These are phyloP conservation scores for Fusarium setosum DNA, from an alignment of 2,329 filamentous ascomycete species.

Conservation along the genomic window DNA sequence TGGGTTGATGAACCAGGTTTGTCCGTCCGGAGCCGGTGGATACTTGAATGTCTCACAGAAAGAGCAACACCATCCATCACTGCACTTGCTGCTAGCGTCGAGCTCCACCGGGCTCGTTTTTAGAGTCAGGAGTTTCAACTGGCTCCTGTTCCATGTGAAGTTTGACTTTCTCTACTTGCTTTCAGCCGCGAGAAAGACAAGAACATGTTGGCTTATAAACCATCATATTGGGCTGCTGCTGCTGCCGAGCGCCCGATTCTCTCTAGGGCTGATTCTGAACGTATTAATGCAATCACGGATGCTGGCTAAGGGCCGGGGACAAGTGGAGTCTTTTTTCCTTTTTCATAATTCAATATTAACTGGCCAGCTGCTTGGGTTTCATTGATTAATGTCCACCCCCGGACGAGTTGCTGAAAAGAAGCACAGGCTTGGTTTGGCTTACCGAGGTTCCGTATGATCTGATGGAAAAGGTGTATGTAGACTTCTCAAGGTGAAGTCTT, in stretches of 20 bases:
- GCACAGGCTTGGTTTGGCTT: neutral
- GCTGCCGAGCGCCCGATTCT: constrained; percentile 1
- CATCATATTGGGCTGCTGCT: neutral
- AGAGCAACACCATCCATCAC: neutral
- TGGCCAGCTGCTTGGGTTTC: neutral
- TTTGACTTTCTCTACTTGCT: no score
- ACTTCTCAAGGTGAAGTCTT: neutral
- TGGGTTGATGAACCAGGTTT: constrained; percentile 17
- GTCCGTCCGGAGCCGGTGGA: constrained; percentile 15
- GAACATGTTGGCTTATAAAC: neutral
- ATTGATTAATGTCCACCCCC: constrained; percentile 6
- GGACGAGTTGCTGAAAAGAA: neutral
- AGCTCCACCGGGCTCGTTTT: constrained; percentile 5
- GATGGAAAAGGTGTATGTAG: no score
- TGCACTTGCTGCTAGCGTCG: constrained; percentile 13
- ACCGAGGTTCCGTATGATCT: neutral
- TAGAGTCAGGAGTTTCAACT: neutral
- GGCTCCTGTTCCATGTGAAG: neutral
- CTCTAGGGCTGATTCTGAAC: constrained; percentile 21
- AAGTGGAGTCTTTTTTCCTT: constrained; percentile 5
- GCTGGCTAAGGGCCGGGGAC: constrained; percentile 2
- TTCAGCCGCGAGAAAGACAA: neutral
- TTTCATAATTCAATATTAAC: constrained; percentile 4
- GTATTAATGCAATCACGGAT: constrained; percentile 2
- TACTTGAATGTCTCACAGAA: constrained; percentile 32